Percentiles rank a stretch among this genome's conserved stretches.
Conservation (phyloP, 2,329 filamentous ascomycete genomes). For the Epichloe brachyelytri region DNA sequence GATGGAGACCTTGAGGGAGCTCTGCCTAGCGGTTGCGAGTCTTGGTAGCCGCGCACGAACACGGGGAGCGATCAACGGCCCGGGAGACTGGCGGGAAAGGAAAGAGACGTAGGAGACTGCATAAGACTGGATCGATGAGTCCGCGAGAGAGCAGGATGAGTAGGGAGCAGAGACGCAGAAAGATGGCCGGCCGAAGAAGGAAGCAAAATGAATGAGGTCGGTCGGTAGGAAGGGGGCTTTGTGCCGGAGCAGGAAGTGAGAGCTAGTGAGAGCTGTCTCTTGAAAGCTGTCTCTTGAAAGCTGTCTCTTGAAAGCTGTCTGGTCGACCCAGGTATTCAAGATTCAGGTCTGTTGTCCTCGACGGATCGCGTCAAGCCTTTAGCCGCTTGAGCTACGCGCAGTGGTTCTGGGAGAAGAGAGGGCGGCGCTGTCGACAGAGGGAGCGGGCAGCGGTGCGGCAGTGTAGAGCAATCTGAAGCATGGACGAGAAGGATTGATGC, state of each 20-base stretch:
- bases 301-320: not conserved
- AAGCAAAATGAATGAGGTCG: slow-evolving; percentile 3
- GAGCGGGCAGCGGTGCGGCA: not conserved
- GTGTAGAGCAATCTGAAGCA: not conserved
- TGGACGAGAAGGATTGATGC: not conserved
- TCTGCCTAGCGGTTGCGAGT: not conserved
- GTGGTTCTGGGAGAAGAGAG: not conserved
- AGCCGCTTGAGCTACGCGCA: not conserved
- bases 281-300: too few relatives aligned
- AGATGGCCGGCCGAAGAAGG: not conserved
- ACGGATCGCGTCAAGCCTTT: not conserved
- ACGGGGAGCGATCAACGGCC: not conserved
- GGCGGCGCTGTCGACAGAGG: not conserved
- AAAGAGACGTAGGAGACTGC: not conserved
- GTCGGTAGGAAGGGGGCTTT: slow-evolving; percentile 1
- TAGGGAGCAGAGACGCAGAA: not conserved
- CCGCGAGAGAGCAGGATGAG: not conserved
- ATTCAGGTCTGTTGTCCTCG: not conserved
- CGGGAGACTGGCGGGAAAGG: not conserved
- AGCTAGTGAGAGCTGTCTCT: not conserved
- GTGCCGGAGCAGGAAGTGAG: not conserved
- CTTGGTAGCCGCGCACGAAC: not conserved
- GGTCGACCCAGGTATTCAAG: not conserved
- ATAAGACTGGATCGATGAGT: not conserved
- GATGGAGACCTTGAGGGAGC: not conserved